phyloP scores from a whole-genome alignment of 495 filamentous ascomycete species.

The Hypomontagnella monticulosa region DNA sequence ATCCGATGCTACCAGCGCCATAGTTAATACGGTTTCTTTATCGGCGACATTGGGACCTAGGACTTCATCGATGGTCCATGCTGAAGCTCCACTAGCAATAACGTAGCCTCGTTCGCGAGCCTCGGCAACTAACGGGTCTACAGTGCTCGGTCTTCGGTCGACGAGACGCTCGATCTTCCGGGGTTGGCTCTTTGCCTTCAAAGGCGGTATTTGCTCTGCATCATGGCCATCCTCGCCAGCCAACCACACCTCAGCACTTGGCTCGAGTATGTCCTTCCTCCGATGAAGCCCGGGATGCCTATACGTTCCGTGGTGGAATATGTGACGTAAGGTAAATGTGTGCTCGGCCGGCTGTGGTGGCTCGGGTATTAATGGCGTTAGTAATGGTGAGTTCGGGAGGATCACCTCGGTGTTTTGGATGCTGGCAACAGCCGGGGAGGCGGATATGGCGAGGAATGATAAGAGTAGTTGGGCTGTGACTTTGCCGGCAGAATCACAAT shows the following conservation, averaged over 20 bases:
- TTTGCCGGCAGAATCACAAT: constrained; percentile 62
- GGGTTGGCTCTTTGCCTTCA: constrained; percentile 65
- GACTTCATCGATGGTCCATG: constrained; percentile 86
- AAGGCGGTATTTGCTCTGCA: constrained; percentile 58
- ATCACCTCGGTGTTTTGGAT: constrained; percentile 43
- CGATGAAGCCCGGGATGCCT: constrained; percentile 77
- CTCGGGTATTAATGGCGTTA: constrained; percentile 53
- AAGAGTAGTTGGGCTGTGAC: constrained; percentile 69
- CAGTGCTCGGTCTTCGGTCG: constrained; percentile 76
- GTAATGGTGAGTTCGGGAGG: constrained; percentile 46
- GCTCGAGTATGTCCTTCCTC: constrained; percentile 71
- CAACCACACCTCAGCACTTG: constrained; percentile 69
- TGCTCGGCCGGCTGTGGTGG: constrained; percentile 55
- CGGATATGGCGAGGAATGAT: constrained; percentile 68
- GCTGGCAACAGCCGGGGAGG: constrained; percentile 47
- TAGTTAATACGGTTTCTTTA: constrained; percentile 81
- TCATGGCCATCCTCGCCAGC: constrained; percentile 69
- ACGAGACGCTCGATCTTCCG: constrained; percentile 79
- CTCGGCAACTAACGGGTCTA: constrained; percentile 78
- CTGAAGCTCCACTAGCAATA: constrained; percentile 68
- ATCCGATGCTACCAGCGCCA: constrained; percentile 87
- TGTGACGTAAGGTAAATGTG: constrained; percentile 78
- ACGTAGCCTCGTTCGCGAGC: constrained; percentile 70
- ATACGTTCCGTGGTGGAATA: constrained; percentile 86
- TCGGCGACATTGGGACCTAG: constrained; percentile 84